Base-by-base conservation (phyloP, 1,284 basidiomycete species). In the Tilletia horrida region DNA sequence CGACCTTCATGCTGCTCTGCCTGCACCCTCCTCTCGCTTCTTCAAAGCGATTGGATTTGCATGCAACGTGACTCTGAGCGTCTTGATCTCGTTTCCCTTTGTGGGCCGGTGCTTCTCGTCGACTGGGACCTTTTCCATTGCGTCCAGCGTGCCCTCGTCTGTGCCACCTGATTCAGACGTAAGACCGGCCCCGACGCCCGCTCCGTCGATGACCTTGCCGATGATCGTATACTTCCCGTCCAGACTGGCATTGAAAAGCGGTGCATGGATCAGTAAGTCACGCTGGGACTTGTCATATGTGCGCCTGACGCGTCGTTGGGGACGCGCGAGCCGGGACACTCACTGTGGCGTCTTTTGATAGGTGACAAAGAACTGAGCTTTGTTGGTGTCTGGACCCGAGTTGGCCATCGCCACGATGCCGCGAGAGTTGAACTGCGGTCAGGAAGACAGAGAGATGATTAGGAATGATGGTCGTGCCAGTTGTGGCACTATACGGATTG, bases 361-460 rank as follows among this genome's bases (percentile, higher is more conserved):
- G 2, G 76, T 80, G 67, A 79, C 75, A 66, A 80, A 80, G 67
- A 80, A 80, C 62, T 79, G 76, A 21, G 59, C 40, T 40, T 95
- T 96, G 85, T 96, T 97, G 23, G 90, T 89, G 82, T 95, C 91
- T 25, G 90, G 90, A 0, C 94, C 94, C 3, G 90, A 89, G 82
- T 97, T 97, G 64, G 93, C 94, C 92, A 97, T 96, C 27, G 93
- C 93, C n/a, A 96, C 88, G 71, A 96, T 87, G 21, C 93, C 93
- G 71, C 94, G 88, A 65, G 88, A 85, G 83, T 96, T 96, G 85
- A 97, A 97, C 92, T 94, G 81, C n/a, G 9, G 2, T 21, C 16
- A 40, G 1, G 27, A 40, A 25, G 50, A 55, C 18, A 31, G 2
- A 29, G 29, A 35, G 27, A 18, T 29, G 29, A 3, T 3, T 23